A percentile compares a stretch with the other conserved stretches of the same genome.
Conservation (phyloP, 140 eudicot species). For the Anethum foeniculum region DNA sequence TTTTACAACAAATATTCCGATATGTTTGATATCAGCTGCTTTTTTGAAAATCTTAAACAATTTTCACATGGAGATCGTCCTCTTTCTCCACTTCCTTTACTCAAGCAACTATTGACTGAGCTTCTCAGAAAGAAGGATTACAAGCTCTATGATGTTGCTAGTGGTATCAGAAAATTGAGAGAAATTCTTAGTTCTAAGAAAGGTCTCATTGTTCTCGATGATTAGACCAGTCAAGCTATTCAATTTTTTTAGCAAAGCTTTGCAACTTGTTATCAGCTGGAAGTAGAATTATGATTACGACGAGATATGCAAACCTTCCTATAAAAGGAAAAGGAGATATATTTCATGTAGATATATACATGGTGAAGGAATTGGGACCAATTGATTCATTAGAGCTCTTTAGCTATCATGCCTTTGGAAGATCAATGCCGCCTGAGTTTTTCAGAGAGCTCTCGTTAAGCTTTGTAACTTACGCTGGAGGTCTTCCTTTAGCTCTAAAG, state of each 20-base stretch:
- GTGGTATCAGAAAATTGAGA: no score
- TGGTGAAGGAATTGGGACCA: neutral
- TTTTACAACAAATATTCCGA: no score
- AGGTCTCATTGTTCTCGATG: neutral
- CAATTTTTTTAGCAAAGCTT: neutral
- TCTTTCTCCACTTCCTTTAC: no score
- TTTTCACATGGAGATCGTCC: no score
- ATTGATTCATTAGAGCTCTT: neutral
- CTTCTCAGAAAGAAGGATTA: no score
- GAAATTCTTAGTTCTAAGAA: no score
- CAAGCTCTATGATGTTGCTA: no score
- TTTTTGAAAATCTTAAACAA: no score
- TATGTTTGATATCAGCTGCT: no score
- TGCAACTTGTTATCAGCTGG: neutral
- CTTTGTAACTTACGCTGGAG: neutral
- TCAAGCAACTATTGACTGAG: no score
- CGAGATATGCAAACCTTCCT: neutral
- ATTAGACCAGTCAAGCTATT: neutral
- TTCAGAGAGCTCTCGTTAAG: neutral
- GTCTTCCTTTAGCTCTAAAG: neutral
- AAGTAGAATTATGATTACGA: neutral
- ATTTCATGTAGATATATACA: neutral
- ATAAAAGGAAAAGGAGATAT: neutral
- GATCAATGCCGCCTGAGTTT: rapidly evolving
- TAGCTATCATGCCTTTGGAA: neutral